These are phyloP conservation scores for Pythium grandisporangium DNA, from an alignment of 352 stramenopile genomes.

Conservation along the genomic window DNA sequence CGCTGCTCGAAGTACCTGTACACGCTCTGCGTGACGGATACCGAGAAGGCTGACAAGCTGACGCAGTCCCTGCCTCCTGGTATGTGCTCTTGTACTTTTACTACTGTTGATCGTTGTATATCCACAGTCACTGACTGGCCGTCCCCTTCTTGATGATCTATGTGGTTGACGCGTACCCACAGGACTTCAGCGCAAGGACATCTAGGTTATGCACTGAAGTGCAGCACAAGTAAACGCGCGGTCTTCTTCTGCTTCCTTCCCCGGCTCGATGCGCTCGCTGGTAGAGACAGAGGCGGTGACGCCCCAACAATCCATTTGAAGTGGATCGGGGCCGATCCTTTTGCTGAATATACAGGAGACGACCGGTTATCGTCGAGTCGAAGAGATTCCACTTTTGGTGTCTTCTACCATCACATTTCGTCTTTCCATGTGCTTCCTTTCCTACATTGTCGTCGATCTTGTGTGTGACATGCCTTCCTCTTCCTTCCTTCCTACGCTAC, in stretches of 20 bases:
- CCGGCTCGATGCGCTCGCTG: constrained; percentile 9
- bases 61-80: constrained; percentile 98
- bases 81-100: constrained; percentile 16
- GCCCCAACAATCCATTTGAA: too few species aligned
- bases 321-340: too few species aligned
- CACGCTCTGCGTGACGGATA: constrained; percentile 97
- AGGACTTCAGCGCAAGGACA: constrained; percentile 90
- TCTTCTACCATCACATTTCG: constrained; percentile 10
- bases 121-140: not conserved
- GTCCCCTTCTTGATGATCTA: too few species aligned
- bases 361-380: constrained; percentile 20
- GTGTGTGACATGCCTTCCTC: too few species aligned
- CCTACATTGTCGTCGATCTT: too few species aligned
- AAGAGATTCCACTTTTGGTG: constrained; percentile 14
- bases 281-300: too few species aligned
- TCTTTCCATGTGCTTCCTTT: not conserved
- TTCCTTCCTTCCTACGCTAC: too few species aligned
- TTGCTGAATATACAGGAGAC: too few species aligned
- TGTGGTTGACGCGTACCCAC: too few species aligned
- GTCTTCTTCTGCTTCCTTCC: constrained; percentile 63
- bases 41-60: constrained; percentile 99
- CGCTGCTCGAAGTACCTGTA: constrained; percentile 99
- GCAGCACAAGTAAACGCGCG: constrained; percentile 67
- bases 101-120: not conserved
- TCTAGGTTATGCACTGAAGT: constrained; percentile 61